These are phyloP conservation scores for Parasitella parasitica DNA, from an alignment of 371 early-diverging fungal species.

Conservation along the genomic window DNA sequence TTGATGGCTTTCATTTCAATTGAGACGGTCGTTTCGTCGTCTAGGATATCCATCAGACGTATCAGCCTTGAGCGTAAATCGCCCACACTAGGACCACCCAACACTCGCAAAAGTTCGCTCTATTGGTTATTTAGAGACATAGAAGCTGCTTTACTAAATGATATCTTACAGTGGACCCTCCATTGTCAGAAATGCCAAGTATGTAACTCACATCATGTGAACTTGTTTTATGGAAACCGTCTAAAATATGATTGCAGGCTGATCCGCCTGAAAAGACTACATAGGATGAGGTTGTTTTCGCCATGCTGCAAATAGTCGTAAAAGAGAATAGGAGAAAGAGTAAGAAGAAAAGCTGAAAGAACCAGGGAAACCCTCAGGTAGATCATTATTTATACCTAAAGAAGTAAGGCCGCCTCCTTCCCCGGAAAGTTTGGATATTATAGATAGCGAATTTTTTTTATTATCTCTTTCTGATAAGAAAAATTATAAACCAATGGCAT, in stretches of 20 bases:
- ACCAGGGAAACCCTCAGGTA: neutral
- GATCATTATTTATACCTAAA: neutral
- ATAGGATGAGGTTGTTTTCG: conserved; percentile 22
- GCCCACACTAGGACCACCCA: conserved; percentile 75
- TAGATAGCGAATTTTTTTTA: conserved; percentile 20
- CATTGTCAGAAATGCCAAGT: conserved; percentile 76
- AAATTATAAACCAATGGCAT: neutral
- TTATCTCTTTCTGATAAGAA: conserved; percentile 19
- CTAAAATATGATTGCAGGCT: conserved; percentile 65
- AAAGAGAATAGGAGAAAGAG: neutral
- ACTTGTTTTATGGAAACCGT: conserved; percentile 49
- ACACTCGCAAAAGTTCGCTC: conserved; percentile 64
- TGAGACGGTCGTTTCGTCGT: conserved; percentile 19
- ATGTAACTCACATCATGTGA: conserved; percentile 67
- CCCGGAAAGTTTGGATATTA: conserved; percentile 10
- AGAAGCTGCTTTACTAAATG: neutral
- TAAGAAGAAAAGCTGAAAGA: neutral
- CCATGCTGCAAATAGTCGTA: neutral
- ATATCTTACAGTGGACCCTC: conserved; percentile 57
- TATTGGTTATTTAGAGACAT: conserved; percentile 5
- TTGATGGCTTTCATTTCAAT: conserved; percentile 59
- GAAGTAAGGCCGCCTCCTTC: conserved; percentile 16
- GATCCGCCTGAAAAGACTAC: conserved; percentile 74
- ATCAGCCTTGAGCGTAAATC: conserved; percentile 67
- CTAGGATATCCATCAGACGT: conserved; percentile 55